phyloP scores from a whole-genome alignment of 2,329 filamentous ascomycete genomes.

The Neopestalotiopsis rosae region DNA sequence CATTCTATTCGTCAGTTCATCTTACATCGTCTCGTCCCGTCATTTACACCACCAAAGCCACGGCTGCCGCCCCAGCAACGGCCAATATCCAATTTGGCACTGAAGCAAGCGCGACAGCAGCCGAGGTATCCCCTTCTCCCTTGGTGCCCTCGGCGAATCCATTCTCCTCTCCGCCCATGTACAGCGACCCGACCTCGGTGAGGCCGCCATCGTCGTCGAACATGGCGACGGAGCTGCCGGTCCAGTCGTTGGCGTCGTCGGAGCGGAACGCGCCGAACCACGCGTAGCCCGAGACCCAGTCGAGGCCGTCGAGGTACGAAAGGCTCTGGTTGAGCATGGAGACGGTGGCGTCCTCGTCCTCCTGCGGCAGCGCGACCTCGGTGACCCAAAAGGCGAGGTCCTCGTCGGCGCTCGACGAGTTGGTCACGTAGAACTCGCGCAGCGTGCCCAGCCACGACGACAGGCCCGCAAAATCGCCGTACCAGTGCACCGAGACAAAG shows the following conservation, averaged over 20 bases:
- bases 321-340: conserved; percentile 48
- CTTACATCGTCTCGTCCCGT: background rate
- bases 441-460: conserved; percentile 41
- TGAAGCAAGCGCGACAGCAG: background rate
- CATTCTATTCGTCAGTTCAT: background rate
- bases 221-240: conserved; percentile 42
- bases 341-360: conserved; percentile 38
- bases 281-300: conserved; percentile 43
- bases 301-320: conserved; percentile 37
- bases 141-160: conserved; percentile 42
- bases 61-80: background rate
- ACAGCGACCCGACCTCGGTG: conserved; percentile 43
- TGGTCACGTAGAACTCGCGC: conserved; percentile 40
- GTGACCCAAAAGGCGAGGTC: conserved; percentile 43
- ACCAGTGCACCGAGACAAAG: conserved; percentile 48
- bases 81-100: conserved; percentile 10
- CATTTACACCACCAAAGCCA: background rate
- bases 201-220: conserved; percentile 43
- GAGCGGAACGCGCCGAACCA: conserved; percentile 48
- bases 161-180: conserved; percentile 43
- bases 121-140: conserved; percentile 18
- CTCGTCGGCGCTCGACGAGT: conserved; percentile 22
- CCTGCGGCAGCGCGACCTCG: conserved; percentile 44
- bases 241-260: conserved; percentile 44
- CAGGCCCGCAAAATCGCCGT: conserved; percentile 43